These are phyloP conservation scores for Fusarium falciforme DNA, from an alignment of 2,329 filamentous ascomycete genomes.

Conservation along the genomic window DNA sequence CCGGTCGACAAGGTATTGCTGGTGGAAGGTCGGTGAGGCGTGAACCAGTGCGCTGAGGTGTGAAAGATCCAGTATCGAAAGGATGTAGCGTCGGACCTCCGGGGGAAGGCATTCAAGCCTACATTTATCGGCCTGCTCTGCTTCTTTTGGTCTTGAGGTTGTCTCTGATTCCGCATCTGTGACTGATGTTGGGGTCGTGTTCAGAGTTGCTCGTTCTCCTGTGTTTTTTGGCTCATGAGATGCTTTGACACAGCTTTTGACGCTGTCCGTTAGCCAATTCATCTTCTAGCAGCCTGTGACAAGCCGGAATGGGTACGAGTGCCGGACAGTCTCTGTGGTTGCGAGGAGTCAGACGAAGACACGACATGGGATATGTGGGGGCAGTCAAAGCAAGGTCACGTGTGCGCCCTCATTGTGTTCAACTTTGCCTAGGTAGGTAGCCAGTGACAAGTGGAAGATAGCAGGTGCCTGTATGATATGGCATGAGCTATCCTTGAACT, in stretches of 20 bases:
- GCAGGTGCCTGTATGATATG: too few relatives aligned
- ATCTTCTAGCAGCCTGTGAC: neutral
- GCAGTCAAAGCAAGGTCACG: neutral
- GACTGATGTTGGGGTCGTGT: neutral
- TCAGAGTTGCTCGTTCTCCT: neutral
- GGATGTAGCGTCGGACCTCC: constrained; percentile 13
- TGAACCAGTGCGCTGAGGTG: constrained; percentile 13
- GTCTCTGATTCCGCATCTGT: neutral
- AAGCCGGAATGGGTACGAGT: neutral
- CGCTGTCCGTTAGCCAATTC: neutral
- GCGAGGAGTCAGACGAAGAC: neutral
- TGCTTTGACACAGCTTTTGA: neutral
- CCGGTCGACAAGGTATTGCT: constrained; percentile 15
- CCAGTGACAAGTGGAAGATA: too few relatives aligned
- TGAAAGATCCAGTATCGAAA: constrained; percentile 6
- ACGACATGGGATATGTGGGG: neutral
- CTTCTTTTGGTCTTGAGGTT: neutral
- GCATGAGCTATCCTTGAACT: too few relatives aligned
- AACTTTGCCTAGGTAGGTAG: neutral
- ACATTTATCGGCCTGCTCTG: neutral
- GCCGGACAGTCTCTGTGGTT: neutral
- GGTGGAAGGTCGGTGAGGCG: constrained; percentile 17
- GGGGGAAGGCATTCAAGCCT: neutral
- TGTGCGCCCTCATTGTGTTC: neutral
- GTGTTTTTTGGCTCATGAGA: neutral